A percentile compares a stretch with the other conserved stretches of the same genome.
Conservation (phyloP, 176 grass and related monocot genomes). For the Poa pratensis region DNA sequence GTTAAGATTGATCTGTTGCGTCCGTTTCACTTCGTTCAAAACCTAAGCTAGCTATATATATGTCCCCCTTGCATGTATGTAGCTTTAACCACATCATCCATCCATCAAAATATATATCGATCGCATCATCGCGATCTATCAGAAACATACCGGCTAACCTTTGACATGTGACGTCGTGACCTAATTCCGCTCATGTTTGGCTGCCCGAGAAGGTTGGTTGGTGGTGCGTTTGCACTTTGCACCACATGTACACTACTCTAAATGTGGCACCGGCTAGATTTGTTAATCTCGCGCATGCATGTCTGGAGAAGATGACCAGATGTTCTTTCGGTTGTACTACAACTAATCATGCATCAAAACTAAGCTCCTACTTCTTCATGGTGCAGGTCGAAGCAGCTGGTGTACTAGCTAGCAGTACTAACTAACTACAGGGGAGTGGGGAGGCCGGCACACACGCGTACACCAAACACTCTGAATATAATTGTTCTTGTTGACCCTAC, state of each 20-base stretch:
- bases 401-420: not conserved
- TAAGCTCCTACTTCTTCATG: slow-evolving; percentile 14
- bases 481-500: slow-evolving; percentile 30
- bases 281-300: not conserved
- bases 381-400: slow-evolving; percentile 13
- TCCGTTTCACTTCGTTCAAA: slow-evolving; percentile 63
- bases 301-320: slow-evolving; percentile 19
- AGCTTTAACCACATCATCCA: slow-evolving; percentile 34
- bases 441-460: not conserved
- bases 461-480: slow-evolving; percentile 34
- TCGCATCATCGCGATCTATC: slow-evolving; percentile 18
- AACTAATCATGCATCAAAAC: not conserved
- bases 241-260: not conserved
- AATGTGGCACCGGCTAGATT: not conserved
- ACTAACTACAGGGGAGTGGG: not conserved
- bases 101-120: slow-evolving; percentile 25
- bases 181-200: slow-evolving; percentile 9
- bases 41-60: slow-evolving; percentile 47
- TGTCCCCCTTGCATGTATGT: slow-evolving; percentile 31
- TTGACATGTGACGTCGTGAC: slow-evolving; percentile 35
- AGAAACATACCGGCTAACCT: slow-evolving; percentile 40
- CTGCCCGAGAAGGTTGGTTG: slow-evolving; percentile 53
- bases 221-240: slow-evolving; percentile 27
- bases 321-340: slow-evolving; percentile 21
- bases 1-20: slow-evolving; percentile 41